phyloP scores from a whole-genome alignment of 208 protist species.

The Sergeia podlipaevii region DNA sequence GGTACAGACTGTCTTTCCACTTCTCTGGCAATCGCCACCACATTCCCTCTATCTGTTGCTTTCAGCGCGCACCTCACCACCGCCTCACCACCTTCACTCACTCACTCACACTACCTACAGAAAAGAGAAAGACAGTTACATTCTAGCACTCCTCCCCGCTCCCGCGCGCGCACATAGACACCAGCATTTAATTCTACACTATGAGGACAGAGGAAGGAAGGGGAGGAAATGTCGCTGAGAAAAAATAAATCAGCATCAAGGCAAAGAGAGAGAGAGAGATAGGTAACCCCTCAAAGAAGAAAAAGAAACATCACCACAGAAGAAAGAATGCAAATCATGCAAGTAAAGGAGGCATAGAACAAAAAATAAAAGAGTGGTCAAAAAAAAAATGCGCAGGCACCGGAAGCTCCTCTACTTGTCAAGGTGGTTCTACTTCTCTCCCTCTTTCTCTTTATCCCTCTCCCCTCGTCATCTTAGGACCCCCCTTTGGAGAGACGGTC shows the following conservation, averaged over 20 bases:
- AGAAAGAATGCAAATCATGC: neutral
- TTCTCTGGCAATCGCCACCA: too few relatives aligned
- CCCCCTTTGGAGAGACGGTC: conserved; percentile 63
- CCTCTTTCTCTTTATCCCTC: neutral
- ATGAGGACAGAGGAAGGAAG: too few relatives aligned
- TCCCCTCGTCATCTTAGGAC: neutral
- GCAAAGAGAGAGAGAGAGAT: conserved; percentile 9
- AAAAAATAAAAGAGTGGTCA: neutral
- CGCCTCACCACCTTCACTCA: too few relatives aligned
- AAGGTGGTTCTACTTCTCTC: neutral
- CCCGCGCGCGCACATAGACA: too few relatives aligned
- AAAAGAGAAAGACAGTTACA: too few relatives aligned
- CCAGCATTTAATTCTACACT: too few relatives aligned
- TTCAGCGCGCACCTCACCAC: too few relatives aligned
- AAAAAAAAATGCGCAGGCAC: conserved; percentile 8
- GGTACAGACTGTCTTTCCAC: too few relatives aligned
- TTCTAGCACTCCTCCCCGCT: too few relatives aligned
- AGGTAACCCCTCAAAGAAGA: conserved; percentile 6
- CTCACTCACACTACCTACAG: too few relatives aligned
- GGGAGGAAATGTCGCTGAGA: neutral
- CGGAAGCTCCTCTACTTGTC: neutral
- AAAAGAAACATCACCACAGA: neutral
- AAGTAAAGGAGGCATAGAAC: neutral
- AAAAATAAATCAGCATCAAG: neutral
- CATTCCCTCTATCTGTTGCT: too few relatives aligned